phyloP scores from a whole-genome alignment of 2,329 filamentous ascomycete species.

The Pseudocercospora vitis region DNA sequence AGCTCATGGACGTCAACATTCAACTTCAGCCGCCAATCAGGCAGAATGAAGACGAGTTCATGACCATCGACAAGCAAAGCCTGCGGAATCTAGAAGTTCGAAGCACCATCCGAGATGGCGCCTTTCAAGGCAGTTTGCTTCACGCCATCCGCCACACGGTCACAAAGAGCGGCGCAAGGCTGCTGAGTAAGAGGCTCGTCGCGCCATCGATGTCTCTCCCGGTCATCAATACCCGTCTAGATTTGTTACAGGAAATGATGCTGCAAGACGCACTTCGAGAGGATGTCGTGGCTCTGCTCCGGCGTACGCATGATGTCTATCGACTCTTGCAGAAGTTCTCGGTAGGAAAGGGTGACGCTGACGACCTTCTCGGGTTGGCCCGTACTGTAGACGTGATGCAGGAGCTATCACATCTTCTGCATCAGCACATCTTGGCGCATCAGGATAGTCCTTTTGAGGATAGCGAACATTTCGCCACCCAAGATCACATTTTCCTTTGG shows the following conservation, averaged over 20 bases:
- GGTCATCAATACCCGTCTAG: constrained; percentile 74
- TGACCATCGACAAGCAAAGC: constrained; percentile 90
- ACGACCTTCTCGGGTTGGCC: constrained; percentile 82
- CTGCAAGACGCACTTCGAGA: constrained; percentile 67
- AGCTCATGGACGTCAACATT: constrained; percentile 74
- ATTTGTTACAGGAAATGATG: constrained; percentile 77
- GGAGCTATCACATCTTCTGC: constrained; percentile 57
- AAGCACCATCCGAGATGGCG: constrained; percentile 77
- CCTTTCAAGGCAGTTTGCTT: constrained; percentile 78
- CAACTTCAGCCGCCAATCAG: constrained; percentile 80
- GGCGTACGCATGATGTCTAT: constrained; percentile 78
- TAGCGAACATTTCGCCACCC: constrained; percentile 12
- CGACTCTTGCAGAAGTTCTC: constrained; percentile 93
- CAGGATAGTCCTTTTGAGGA: constrained; percentile 38
- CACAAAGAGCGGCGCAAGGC: constrained; percentile 83
- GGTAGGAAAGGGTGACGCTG: constrained; percentile 83
- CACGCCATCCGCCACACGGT: constrained; percentile 88
- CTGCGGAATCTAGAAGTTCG: constrained; percentile 86
- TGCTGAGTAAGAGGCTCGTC: constrained; percentile 80
- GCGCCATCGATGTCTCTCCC: constrained; percentile 84
- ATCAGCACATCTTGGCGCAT: constrained; percentile 34
- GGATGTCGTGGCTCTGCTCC: constrained; percentile 65
- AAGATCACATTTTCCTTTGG: constrained; percentile 33
- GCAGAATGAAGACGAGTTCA: constrained; percentile 71
- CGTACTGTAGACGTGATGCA: constrained; percentile 75